Evolutionary conservation across 495 filamentous ascomycete genomes (phyloP), one percentile per base, ranked within the genome.

Genomic region (Neurospora sp.): DNA sequence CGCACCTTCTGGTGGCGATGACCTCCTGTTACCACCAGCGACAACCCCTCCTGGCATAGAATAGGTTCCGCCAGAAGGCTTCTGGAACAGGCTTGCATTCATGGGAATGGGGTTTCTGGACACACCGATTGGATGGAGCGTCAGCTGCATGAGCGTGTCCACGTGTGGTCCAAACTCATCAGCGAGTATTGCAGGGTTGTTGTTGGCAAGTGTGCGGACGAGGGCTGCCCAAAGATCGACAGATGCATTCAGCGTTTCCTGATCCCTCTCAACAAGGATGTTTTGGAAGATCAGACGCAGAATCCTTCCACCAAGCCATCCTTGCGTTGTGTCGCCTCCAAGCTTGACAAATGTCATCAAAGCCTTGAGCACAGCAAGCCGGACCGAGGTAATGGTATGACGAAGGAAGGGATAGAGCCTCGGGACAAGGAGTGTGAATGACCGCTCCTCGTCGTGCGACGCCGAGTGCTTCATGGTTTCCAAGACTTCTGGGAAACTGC

Each of bases 341-440:
- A 99, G 91, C 75, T 92, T 90, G 72, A 96, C 85, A 81, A 99
- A 99, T 0, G 95, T 98, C 78, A 95, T 89, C 14, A 99, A 87
- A 70, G 96, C 96, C 69, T 97, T 90, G 16, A 99, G 86, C 27
- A 98, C 96, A 7, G 96, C 96, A 46, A 93, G 91, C 39, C 96
- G 92, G 69, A 99, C 96, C 72, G 90, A 96, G 9, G 93, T 97
- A 76, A 99, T 98, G 10, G 96, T 98, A 79, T 99, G 96, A 42
- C 96, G 91, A 35, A 99, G 84, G 84, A 99, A 99, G 2, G 96
- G 95, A 77, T 97, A 99, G 35, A 99, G 88, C 69, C 96, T 89
- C 59, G 96, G 96, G 35, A 99, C 96, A 53, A 99, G 86, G 72
- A 93, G 89, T 5, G 92, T 91, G 80, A 99, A 99, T 59, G 94